Evolutionary conservation across 768 basidiomycete species (phyloP).

Genomic region (Floccularia luteovirens): DNA sequence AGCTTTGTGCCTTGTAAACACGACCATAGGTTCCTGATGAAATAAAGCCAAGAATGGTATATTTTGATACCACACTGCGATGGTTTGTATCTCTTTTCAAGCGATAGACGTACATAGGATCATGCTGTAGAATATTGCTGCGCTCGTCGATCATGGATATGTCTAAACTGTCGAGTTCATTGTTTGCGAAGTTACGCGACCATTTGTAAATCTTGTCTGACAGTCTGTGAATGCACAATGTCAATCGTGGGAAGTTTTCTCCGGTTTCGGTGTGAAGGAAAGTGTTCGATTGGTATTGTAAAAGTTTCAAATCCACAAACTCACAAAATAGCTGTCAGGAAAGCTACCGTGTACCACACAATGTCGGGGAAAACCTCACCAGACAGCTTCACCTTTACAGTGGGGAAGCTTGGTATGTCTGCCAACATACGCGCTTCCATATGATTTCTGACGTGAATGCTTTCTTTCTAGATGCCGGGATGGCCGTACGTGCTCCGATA

Average conservation of each 20-base stretch:
- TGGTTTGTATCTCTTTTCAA: conserved; percentile 66
- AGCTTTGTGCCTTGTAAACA: conserved; percentile 93
- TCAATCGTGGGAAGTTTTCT: neutral
- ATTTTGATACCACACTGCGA: conserved; percentile 69
- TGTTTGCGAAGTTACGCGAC: too few relatives aligned
- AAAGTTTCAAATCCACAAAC: neutral
- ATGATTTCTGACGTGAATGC: conserved; percentile 2
- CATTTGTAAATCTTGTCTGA: too few relatives aligned
- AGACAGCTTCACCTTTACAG: conserved; percentile 85
- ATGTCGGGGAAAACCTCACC: conserved; percentile 25
- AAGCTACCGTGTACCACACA: conserved; percentile 3
- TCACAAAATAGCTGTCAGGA: neutral
- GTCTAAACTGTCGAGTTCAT: neutral
- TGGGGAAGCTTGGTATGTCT: conserved; percentile 85
- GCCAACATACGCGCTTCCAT: too few relatives aligned
- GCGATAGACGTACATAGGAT: conserved; percentile 85
- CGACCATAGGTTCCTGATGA: conserved; percentile 97
- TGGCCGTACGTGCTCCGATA: conserved; percentile 54
- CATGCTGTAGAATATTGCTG: conserved; percentile 41
- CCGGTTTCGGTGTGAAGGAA: neutral
- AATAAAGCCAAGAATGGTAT: conserved; percentile 92
- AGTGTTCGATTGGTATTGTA: neutral
- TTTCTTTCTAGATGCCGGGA: conserved; percentile 67
- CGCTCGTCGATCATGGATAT: neutral
- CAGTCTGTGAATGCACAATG: too few relatives aligned